phyloP scores from a whole-genome alignment of 331 rosid genomes.

The Acacia pycnantha region DNA sequence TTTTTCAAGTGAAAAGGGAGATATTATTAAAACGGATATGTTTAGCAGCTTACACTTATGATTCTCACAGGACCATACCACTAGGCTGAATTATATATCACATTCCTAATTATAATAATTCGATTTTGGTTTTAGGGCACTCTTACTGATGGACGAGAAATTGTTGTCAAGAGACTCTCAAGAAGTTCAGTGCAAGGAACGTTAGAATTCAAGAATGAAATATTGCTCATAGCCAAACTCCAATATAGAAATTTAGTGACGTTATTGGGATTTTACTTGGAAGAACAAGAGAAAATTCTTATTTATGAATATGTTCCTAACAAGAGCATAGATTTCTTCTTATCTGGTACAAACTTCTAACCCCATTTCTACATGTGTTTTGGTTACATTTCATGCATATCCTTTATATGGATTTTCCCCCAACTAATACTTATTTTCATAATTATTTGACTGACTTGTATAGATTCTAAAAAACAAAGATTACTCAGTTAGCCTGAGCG shows the following conservation, averaged over 20 bases:
- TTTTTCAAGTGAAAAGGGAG: too few relatives aligned
- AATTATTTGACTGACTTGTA: not conserved
- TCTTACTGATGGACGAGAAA: not conserved
- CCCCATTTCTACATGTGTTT: not conserved
- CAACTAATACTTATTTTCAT: not conserved
- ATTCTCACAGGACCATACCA: too few relatives aligned
- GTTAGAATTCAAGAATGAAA: not conserved
- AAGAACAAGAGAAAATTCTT: not conserved
- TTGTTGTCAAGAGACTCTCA: not conserved
- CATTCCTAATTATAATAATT: too few relatives aligned
- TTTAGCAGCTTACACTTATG: too few relatives aligned
- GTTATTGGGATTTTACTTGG: not conserved
- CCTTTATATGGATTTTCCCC: not conserved
- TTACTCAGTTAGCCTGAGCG: conserved; percentile 46
- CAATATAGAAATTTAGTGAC: not conserved
- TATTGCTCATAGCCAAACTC: not conserved
- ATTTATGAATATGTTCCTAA: not conserved
- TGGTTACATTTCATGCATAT: not conserved
- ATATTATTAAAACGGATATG: too few relatives aligned
- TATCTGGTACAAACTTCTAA: not conserved
- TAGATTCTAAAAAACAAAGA: conserved; percentile 37
- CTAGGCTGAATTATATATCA: too few relatives aligned
- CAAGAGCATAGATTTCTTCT: not conserved
- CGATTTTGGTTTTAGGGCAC: not conserved
- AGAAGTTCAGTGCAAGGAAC: not conserved